These are phyloP conservation scores for Obelidium mucronatum DNA, from an alignment of 192 early-diverging fungal species.

Conservation along the genomic window DNA sequence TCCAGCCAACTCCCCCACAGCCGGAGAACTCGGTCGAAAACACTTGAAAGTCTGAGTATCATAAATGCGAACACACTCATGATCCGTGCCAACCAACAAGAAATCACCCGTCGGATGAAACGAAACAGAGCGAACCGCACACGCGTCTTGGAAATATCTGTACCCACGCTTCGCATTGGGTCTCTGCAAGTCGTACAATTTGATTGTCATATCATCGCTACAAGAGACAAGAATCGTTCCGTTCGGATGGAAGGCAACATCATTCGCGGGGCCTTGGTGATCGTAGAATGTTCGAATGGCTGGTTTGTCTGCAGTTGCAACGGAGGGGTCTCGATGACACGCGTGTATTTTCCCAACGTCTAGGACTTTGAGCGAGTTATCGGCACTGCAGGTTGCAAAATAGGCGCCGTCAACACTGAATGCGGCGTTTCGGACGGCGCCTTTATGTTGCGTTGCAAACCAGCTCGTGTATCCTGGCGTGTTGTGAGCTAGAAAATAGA, in stretches of 20 bases:
- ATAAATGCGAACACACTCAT: conserved; percentile 81
- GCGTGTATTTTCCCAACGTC: conserved; percentile 83
- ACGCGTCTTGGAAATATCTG: conserved; percentile 75
- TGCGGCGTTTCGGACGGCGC: conserved; percentile 58
- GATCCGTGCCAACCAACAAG: conserved; percentile 73
- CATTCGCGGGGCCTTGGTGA: conserved; percentile 81
- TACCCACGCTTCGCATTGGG: conserved; percentile 83
- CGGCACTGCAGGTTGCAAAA: conserved; percentile 88
- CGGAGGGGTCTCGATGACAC: conserved; percentile 59
- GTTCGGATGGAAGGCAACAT: conserved; percentile 91
- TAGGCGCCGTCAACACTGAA: conserved; percentile 73
- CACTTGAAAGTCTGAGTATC: conserved; percentile 87
- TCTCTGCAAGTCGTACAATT: conserved; percentile 89
- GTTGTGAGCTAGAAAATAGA: conserved; percentile 39
- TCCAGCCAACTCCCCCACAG: conserved; percentile 47
- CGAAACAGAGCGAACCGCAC: conserved; percentile 75
- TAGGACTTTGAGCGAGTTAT: conserved; percentile 89
- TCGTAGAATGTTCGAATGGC: conserved; percentile 93
- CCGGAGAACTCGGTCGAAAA: conserved; percentile 65
- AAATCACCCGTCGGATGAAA: conserved; percentile 97
- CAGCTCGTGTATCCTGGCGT: conserved; percentile 67
- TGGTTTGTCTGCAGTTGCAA: conserved; percentile 71
- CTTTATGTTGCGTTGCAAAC: conserved; percentile 84
- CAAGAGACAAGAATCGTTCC: conserved; percentile 89
- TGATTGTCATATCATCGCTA: conserved; percentile 83